A percentile compares a stretch with the other conserved stretches of the same genome.
These are phyloP conservation scores for Hanseniaspora meyeri DNA, from an alignment of 805 yeast species.

Conservation along the genomic window DNA sequence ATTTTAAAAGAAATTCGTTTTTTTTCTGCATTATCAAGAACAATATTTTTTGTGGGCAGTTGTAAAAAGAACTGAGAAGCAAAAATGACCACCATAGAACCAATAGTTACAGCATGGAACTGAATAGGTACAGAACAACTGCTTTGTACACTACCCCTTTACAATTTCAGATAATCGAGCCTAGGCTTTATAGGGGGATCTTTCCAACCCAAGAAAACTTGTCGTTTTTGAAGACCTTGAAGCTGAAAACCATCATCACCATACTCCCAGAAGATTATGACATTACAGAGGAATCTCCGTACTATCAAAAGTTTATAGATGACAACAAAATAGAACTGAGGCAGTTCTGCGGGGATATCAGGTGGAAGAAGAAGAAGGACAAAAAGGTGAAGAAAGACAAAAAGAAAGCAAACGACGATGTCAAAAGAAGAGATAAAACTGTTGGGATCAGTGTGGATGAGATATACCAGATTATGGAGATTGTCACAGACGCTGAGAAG, in stretches of 20 bases:
- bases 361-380: constrained; percentile 21
- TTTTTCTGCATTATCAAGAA: too few relatives aligned
- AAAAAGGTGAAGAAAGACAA: constrained; percentile 10
- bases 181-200: constrained; percentile 67
- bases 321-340: constrained; percentile 45
- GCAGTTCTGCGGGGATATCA: constrained; percentile 54
- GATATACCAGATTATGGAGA: constrained; percentile 47
- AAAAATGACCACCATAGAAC: not conserved
- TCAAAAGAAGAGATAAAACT: constrained; percentile 70
- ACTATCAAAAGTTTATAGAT: constrained; percentile 40
- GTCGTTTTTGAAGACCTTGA: constrained; percentile 51
- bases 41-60: not conserved
- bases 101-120: not conserved
- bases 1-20: too few relatives aligned
- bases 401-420: constrained; percentile 25
- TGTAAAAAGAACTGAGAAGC: not conserved
- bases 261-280: constrained; percentile 67
- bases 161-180: constrained; percentile 59
- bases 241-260: constrained; percentile 61
- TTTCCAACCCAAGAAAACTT: constrained; percentile 70
- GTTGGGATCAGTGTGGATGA: constrained; percentile 64
- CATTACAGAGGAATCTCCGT: constrained; percentile 35
- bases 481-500: constrained; percentile 44
- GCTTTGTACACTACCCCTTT: constrained; percentile 52
- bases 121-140: not conserved